Evolutionary conservation across 108 stramenopile species (phyloP).

Genomic region (Discostella stelligeroides): DNA sequence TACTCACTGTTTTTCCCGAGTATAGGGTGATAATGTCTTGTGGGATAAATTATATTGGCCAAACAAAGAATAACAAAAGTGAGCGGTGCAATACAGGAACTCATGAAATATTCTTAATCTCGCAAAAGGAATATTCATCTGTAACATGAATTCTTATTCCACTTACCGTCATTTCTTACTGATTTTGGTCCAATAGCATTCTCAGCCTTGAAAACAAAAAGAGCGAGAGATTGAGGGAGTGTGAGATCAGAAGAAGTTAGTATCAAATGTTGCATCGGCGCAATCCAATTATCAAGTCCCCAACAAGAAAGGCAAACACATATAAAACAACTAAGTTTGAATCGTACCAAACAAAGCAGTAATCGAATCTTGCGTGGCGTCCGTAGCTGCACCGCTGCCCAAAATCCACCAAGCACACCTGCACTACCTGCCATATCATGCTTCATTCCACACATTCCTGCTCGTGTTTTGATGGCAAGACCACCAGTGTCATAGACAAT

Average conservation of each 20-base stretch:
- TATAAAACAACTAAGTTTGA: too few relatives aligned
- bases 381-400: constrained; percentile 37
- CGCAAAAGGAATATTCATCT: too few relatives aligned
- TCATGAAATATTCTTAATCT: too few relatives aligned
- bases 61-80: neutral
- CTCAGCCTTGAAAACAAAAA: constrained; percentile 46
- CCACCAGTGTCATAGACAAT: constrained; percentile 91
- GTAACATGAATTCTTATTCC: too few relatives aligned
- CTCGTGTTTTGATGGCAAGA: constrained; percentile 66
- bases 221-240: neutral
- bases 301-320: too few relatives aligned
- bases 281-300: constrained; percentile 60
- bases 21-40: constrained; percentile 73
- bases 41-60: too few relatives aligned
- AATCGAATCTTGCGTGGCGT: constrained; percentile 47
- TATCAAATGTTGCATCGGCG: too few relatives aligned
- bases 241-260: too few relatives aligned
- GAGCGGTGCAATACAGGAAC: too few relatives aligned
- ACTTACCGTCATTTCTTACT: constrained; percentile 64
- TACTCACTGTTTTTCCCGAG: constrained; percentile 82
- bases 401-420: constrained; percentile 77
- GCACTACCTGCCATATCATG: constrained; percentile 71
- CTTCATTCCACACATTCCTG: constrained; percentile 93
- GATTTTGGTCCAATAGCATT: constrained; percentile 77
- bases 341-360: constrained; percentile 73